Percentiles rank a stretch among this genome's conserved stretches.
Conservation (phyloP, 176 grass and related monocot species). For the Pharus latifolius region DNA sequence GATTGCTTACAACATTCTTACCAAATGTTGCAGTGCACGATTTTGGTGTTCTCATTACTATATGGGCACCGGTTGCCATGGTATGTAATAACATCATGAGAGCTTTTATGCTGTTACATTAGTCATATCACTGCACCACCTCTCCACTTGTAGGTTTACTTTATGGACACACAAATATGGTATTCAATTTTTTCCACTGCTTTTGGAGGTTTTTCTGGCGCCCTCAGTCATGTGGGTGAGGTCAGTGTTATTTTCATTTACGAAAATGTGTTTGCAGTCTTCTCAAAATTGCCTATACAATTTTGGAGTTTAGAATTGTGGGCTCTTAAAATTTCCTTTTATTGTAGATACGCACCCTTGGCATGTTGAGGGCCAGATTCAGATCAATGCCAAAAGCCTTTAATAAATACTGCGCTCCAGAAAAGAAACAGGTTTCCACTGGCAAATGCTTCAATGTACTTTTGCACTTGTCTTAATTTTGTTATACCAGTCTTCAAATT, state of each 20-base stretch:
- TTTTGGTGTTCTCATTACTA: slow-evolving; percentile 52
- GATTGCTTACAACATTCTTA: neutral
- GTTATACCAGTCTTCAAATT: neutral
- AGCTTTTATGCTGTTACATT: neutral
- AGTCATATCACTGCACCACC: slow-evolving; percentile 8
- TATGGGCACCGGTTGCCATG: slow-evolving; percentile 66
- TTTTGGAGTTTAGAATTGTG: neutral
- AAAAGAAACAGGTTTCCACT: slow-evolving; percentile 31
- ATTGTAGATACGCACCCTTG: slow-evolving; percentile 58
- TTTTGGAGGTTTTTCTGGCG: slow-evolving; percentile 56
- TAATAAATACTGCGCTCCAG: slow-evolving; percentile 21
- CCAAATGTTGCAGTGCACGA: slow-evolving; percentile 41
- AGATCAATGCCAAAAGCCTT: slow-evolving; percentile 56
- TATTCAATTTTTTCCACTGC: slow-evolving; percentile 75
- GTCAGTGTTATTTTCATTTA: slow-evolving; percentile 21
- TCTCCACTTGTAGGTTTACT: slow-evolving; percentile 47
- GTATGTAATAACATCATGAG: slow-evolving; percentile 21
- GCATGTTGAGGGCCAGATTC: slow-evolving; percentile 67
- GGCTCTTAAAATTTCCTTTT: slow-evolving; percentile 21
- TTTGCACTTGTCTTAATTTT: neutral
- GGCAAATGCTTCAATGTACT: neutral
- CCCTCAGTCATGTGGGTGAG: slow-evolving; percentile 72
- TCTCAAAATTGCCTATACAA: neutral
- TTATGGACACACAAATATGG: slow-evolving; percentile 84
- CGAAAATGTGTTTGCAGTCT: neutral